phyloP scores from a whole-genome alignment of 2,329 filamentous ascomycete genomes.

The Drechslerella coelobrocha region DNA sequence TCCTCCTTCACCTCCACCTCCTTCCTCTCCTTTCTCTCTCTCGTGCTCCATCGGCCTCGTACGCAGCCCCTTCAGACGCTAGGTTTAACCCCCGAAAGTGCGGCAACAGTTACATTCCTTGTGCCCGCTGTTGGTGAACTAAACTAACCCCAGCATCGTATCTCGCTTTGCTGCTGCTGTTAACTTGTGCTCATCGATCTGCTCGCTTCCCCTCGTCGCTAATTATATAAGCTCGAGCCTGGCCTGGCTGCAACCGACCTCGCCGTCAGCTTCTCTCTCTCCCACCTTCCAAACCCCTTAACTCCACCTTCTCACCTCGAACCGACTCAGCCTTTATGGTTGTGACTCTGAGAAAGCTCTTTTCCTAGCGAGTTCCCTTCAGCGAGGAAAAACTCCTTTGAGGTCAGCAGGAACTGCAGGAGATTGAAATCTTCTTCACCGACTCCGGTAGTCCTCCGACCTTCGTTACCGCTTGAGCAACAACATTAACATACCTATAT shows the following conservation, averaged over 20 bases:
- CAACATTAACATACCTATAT: conserved; percentile 30
- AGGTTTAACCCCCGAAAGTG: no score
- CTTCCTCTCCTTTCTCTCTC: conserved; percentile 10
- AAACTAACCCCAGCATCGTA: no score
- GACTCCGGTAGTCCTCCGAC: conserved; percentile 55
- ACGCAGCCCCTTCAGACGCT: no score
- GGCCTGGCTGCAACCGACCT: background rate
- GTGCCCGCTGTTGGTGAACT: no score
- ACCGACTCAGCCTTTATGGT: conserved; percentile 43
- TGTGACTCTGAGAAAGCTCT: conserved; percentile 30
- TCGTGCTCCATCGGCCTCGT: background rate
- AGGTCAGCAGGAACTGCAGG: conserved; percentile 86
- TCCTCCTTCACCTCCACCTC: background rate
- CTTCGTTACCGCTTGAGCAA: conserved; percentile 53
- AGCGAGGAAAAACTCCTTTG: conserved; percentile 67
- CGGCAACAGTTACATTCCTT: no score
- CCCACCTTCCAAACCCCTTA: conserved; percentile 14
- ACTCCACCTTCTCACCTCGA: conserved; percentile 19
- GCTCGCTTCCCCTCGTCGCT: conserved; percentile 8
- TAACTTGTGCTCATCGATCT: background rate
- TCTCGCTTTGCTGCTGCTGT: background rate
- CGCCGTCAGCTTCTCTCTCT: background rate
- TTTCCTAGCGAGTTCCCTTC: conserved; percentile 50
- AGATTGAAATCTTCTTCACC: conserved; percentile 62
- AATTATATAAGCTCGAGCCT: background rate